Evolutionary conservation across 805 yeast genomes (phyloP), one percentile per base, ranked within the genome.

Genomic region (Grigorovia yakushimaensis): DNA sequence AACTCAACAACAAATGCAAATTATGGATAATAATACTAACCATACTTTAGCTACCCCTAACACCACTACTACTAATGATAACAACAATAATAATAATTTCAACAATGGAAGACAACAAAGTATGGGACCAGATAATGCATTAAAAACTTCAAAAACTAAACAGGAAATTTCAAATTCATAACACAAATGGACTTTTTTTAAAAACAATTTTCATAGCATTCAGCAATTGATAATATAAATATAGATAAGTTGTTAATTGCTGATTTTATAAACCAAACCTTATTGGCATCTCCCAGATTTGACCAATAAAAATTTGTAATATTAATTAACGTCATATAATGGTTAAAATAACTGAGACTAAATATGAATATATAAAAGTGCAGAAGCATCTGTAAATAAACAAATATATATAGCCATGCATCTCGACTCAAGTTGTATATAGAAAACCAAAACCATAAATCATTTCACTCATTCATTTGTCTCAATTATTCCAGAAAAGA

Each of bases 1-100:
- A 6, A 49, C 53, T 17, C 60, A 61, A 42, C 61, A 54, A 38
- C 43, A 39, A 45, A 33, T 15, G 11, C 43, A 39, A 39, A 15
- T n/a, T 13, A 17, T 33, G 37, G 17, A 33, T 33, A 33, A 13
- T 13, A 33, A 33, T 33, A 33, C 11, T 17, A 39, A 37, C 30
- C 30, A 33, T 22, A 42, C 11, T 23, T 35, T n/a, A 15, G 42
- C 18, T 48, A 39, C 11, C 47, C 45, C 11, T 38, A 19, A 20
- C 30, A 38, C 42, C 44, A 21, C 15, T 46, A 45, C 19, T 50
- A 46, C 35, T 44, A 20, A 23, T 37, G 24, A 4, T 41, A 27
- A 19, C 49, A 36, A 38, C n/a, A 37, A 39, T 35, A 30, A 30
- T 13, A 39, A 8, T 37, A 2, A 40, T 36, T n/a, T 15, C 36